These are phyloP conservation scores for Pseudogymnoascus sp. DNA, from an alignment of 2,329 filamentous ascomycete genomes.

Conservation along the genomic window DNA sequence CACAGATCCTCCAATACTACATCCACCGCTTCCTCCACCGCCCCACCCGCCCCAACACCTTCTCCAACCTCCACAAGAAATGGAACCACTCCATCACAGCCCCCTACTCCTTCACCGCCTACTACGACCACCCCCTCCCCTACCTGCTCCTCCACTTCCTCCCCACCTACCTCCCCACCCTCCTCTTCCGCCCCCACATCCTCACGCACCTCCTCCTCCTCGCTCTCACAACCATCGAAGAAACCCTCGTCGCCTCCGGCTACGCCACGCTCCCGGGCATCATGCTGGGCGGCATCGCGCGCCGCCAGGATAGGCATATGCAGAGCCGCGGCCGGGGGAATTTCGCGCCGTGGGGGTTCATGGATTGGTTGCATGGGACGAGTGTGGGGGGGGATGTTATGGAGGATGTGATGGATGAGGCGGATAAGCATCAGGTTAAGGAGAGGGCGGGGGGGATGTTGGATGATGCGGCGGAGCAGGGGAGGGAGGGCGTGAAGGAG, in stretches of 20 bases:
- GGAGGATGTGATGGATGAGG: slow-evolving; percentile 46
- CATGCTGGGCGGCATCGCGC: slow-evolving; percentile 42
- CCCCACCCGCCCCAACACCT: slow-evolving; percentile 26
- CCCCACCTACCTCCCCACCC: slow-evolving; percentile 56
- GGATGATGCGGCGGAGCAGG: not conserved
- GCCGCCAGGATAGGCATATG: slow-evolving; percentile 48
- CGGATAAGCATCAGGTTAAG: slow-evolving; percentile 13
- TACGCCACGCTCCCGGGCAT: slow-evolving; percentile 51
- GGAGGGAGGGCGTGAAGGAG: not conserved
- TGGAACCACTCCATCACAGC: slow-evolving; percentile 45
- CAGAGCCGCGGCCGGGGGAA: slow-evolving; percentile 47
- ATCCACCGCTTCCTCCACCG: slow-evolving; percentile 69
- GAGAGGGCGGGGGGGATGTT: slow-evolving; percentile 23
- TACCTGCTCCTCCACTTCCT: slow-evolving; percentile 55
- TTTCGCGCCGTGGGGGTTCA: slow-evolving; percentile 51
- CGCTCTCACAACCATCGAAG: slow-evolving; percentile 54
- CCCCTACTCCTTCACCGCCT: slow-evolving; percentile 54
- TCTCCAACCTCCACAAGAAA: slow-evolving; percentile 35
- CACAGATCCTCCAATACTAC: slow-evolving; percentile 57
- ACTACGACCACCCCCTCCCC: slow-evolving; percentile 60
- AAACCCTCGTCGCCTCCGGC: slow-evolving; percentile 58
- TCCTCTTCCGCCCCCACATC: slow-evolving; percentile 59
- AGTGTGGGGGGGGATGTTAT: slow-evolving; percentile 44
- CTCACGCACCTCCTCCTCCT: slow-evolving; percentile 63
- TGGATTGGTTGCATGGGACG: slow-evolving; percentile 55